A percentile compares a stretch with the other conserved stretches of the same genome.
phyloP scores from a whole-genome alignment of 805 yeast genomes.

The Zygosaccharomyces lentus region DNA sequence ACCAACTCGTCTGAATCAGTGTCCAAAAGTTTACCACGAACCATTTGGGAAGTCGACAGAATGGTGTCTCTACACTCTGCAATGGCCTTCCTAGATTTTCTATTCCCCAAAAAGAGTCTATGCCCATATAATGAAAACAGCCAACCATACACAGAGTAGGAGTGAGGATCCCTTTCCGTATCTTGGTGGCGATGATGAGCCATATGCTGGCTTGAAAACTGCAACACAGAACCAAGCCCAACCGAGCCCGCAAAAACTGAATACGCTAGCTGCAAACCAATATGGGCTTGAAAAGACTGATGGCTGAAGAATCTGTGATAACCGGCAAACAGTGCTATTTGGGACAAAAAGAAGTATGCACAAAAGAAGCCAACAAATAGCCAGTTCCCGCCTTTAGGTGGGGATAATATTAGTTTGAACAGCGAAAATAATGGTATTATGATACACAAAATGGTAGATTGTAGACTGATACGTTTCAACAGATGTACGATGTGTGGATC shows the following conservation, averaged over 20 bases:
- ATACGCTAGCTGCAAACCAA: constrained; percentile 16
- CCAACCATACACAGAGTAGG: constrained; percentile 67
- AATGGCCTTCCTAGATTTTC: constrained; percentile 43
- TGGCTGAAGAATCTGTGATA: constrained; percentile 29
- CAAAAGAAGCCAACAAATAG: constrained; percentile 14
- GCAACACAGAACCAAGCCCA: constrained; percentile 27
- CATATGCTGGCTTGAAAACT: constrained; percentile 48
- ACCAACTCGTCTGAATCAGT: constrained; percentile 46
- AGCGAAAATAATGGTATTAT: constrained; percentile 24
- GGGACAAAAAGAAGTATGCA: constrained; percentile 18
- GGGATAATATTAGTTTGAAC: constrained; percentile 20
- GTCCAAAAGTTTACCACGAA: constrained; percentile 13
- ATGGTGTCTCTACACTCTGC: constrained; percentile 46
- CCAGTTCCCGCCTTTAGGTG: constrained; percentile 15
- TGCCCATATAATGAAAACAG: constrained; percentile 85
- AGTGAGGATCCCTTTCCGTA: constrained; percentile 85
- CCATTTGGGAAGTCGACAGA: constrained; percentile 35
- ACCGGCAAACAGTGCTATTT: constrained; percentile 25
- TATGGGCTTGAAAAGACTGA: constrained; percentile 23
- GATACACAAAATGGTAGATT: constrained; percentile 22
- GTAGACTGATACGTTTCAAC: constrained; percentile 24
- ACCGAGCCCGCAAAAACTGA: constrained; percentile 27
- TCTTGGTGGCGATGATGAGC: constrained; percentile 90
- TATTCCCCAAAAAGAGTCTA: constrained; percentile 67
- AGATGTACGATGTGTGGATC: constrained; percentile 28